Conservation (phyloP, 2,329 filamentous ascomycete genomes). For the Xylaria sp. region DNA sequence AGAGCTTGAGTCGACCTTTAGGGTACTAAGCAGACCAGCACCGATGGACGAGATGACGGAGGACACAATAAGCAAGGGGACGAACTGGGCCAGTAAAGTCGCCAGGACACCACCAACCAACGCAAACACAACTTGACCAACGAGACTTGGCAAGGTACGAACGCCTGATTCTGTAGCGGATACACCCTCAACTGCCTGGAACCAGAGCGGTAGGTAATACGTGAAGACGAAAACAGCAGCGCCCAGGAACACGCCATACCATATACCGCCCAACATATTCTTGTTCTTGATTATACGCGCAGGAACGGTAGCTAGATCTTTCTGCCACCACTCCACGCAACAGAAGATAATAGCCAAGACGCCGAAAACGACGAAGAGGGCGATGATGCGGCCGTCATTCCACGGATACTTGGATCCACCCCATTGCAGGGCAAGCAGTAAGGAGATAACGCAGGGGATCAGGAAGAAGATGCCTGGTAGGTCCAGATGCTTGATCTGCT, state of each 20-base stretch:
- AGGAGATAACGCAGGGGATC: neutral
- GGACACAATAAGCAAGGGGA: neutral
- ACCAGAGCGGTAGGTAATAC: neutral
- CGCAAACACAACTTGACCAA: neutral
- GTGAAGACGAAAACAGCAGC: slow-evolving; percentile 2
- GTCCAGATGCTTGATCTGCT: neutral
- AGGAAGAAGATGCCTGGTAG: neutral
- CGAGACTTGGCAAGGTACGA: neutral
- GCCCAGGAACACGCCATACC: neutral
- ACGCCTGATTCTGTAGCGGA: neutral
- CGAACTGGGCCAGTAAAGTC: neutral
- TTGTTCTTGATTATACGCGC: neutral
- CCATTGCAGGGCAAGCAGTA: neutral
- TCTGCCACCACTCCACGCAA: neutral
- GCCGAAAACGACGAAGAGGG: neutral
- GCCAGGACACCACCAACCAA: neutral
- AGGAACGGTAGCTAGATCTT: neutral
- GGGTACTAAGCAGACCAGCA: neutral
- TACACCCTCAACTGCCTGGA: neutral
- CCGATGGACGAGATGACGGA: neutral
- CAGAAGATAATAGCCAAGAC: neutral
- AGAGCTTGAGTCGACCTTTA: neutral
- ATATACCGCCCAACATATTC: neutral
- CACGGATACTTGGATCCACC: neutral
- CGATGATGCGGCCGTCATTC: neutral